Evolutionary conservation across 1,284 basidiomycete genomes (phyloP).

Genomic region (Ceratobasidium sp.): DNA sequence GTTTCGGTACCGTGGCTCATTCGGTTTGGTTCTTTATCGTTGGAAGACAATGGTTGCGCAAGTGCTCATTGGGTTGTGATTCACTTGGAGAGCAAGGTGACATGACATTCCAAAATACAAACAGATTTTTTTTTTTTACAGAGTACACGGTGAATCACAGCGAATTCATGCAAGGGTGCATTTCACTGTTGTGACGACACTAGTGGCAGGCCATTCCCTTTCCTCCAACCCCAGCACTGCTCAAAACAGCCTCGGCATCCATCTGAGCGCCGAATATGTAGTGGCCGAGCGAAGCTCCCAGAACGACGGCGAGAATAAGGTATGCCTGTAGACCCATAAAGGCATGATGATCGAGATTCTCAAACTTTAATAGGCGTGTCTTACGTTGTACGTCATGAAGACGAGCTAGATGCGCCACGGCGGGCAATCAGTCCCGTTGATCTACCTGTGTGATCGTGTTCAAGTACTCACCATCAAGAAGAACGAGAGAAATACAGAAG

Average conservation of each 20-base stretch:
- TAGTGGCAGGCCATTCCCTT: constrained; percentile 70
- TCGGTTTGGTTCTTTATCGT: neutral
- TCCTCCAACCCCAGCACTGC: constrained; percentile 51
- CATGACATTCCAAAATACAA: neutral
- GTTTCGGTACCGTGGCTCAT: neutral
- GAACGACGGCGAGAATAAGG: constrained; percentile 73
- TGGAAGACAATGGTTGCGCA: neutral
- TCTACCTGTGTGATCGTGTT: neutral
- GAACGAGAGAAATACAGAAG: constrained; percentile 74
- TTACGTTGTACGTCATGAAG: constrained; percentile 87
- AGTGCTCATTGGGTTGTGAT: too few species aligned
- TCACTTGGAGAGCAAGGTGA: too few species aligned
- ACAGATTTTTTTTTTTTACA: neutral
- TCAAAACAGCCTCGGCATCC: constrained; percentile 63
- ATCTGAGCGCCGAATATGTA: constrained; percentile 69
- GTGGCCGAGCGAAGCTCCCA: constrained; percentile 75
- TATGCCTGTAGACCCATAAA: constrained; percentile 63
- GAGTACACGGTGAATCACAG: too few species aligned
- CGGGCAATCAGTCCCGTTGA: constrained; percentile 4
- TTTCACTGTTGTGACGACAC: neutral
- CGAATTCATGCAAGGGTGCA: neutral
- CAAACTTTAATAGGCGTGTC: constrained; percentile 42
- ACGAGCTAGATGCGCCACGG: constrained; percentile 54
- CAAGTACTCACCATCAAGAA: constrained; percentile 72
- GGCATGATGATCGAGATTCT: neutral